These are phyloP conservation scores for Helotiales sp. DNA, from an alignment of 2,329 filamentous ascomycete genomes.

Conservation along the genomic window DNA sequence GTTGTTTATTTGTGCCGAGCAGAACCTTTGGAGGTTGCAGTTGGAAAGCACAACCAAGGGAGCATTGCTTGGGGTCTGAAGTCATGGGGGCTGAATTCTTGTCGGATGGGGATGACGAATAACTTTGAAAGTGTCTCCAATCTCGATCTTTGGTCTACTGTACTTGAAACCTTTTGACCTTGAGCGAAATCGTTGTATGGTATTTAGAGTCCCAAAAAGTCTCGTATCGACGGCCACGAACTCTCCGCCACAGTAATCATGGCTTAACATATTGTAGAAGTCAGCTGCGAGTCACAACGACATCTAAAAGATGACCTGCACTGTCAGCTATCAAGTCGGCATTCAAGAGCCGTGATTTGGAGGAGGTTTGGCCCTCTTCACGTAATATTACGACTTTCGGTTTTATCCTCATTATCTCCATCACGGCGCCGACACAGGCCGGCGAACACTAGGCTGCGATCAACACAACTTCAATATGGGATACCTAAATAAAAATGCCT, in stretches of 20 bases:
- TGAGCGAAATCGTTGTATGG: too few relatives aligned
- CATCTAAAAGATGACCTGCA: not conserved
- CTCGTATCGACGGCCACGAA: too few relatives aligned
- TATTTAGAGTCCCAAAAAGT: too few relatives aligned
- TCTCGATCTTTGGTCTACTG: too few relatives aligned
- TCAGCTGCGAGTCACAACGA: not conserved
- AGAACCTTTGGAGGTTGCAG: conserved; percentile 45
- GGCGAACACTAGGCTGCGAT: not conserved
- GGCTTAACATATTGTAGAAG: not conserved
- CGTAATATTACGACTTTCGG: not conserved
- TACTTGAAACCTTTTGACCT: too few relatives aligned
- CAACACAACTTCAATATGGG: not conserved
- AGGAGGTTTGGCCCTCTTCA: not conserved
- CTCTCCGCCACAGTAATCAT: too few relatives aligned
- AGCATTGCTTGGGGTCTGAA: conserved; percentile 40
- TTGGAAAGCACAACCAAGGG: conserved; percentile 34
- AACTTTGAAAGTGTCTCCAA: too few relatives aligned
- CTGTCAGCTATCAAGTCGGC: not conserved
- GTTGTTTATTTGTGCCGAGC: conserved; percentile 48
- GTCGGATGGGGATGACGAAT: too few relatives aligned
- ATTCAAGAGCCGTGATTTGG: not conserved
- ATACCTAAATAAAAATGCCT: not conserved
- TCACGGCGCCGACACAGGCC: not conserved
- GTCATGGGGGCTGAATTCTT: conserved; percentile 8
- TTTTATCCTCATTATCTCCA: not conserved